Percentiles rank a stretch among this genome's conserved stretches.
Conservation (phyloP, 208 protist species). For the Leishmania guyanensis region DNA sequence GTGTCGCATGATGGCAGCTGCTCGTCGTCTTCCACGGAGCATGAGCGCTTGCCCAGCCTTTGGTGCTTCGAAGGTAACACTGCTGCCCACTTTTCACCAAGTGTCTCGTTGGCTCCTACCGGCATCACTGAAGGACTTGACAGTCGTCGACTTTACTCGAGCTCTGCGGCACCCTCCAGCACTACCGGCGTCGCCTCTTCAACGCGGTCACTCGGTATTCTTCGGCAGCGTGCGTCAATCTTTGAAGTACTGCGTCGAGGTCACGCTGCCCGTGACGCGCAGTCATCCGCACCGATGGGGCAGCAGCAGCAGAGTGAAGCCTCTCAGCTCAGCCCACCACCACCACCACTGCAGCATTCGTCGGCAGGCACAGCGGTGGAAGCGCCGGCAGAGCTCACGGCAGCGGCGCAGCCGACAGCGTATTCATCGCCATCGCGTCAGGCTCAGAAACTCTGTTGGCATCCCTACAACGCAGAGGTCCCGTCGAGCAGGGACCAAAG, state of each 20-base stretch:
- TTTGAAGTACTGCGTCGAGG: constrained; percentile 23
- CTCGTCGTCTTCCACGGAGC: neutral
- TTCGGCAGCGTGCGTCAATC: constrained; percentile 23
- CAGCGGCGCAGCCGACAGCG: neutral
- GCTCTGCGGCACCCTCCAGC: constrained; percentile 4
- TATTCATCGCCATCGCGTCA: neutral
- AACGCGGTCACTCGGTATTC: constrained; percentile 13
- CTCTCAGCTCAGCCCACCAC: constrained; percentile 11
- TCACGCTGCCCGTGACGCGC: neutral
- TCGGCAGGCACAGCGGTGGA: neutral
- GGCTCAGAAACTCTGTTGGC: neutral
- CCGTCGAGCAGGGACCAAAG: neutral
- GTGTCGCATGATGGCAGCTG: neutral
- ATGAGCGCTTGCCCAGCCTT: neutral
- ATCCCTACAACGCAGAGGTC: constrained; percentile 5
- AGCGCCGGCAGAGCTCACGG: neutral
- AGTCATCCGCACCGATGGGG: neutral
- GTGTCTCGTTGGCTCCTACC: neutral
- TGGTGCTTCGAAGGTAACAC: constrained; percentile 21
- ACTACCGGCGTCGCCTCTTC: neutral
- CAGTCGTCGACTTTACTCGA: neutral
- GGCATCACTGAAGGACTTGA: neutral
- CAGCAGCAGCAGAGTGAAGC: constrained; percentile 2
- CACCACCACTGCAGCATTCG: neutral
- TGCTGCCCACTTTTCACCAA: neutral